Evolutionary conservation across 2,329 filamentous ascomycete genomes (phyloP).

Genomic region (Aphanocladium album): DNA sequence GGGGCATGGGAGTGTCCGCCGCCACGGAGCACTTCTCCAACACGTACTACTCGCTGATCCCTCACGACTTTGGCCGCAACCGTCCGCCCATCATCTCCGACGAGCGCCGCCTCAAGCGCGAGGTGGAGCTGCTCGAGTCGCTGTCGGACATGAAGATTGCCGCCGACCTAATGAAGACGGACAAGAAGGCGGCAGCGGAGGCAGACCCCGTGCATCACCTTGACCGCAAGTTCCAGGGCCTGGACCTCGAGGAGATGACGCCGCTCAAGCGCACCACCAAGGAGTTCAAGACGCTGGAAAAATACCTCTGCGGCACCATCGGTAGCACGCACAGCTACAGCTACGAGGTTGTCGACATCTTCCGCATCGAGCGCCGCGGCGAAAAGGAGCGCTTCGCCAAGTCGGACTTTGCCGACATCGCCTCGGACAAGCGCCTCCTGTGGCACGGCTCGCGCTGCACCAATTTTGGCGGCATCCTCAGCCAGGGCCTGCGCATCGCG

Average conservation of each 20-base stretch:
- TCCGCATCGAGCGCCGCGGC: slow-evolving; percentile 72
- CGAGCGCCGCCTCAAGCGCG: slow-evolving; percentile 58
- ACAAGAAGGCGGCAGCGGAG: slow-evolving; percentile 36
- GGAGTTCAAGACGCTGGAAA: slow-evolving; percentile 61
- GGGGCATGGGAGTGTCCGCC: slow-evolving; percentile 29
- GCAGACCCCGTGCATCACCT: slow-evolving; percentile 55
- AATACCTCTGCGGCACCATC: slow-evolving; percentile 63
- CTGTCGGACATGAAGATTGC: slow-evolving; percentile 83
- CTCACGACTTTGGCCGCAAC: slow-evolving; percentile 72
- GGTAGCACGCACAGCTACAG: slow-evolving; percentile 60
- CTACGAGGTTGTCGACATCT: slow-evolving; percentile 68
- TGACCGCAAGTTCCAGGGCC: slow-evolving; percentile 66
- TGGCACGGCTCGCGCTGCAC: slow-evolving; percentile 84
- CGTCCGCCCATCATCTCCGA: slow-evolving; percentile 63
- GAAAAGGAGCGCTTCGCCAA: slow-evolving; percentile 65
- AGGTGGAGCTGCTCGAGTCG: slow-evolving; percentile 75
- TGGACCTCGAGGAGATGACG: slow-evolving; percentile 73
- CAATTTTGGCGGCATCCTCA: slow-evolving; percentile 83
- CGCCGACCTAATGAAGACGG: slow-evolving; percentile 68
- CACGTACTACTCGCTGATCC: slow-evolving; percentile 74
- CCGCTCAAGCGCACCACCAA: slow-evolving; percentile 50
- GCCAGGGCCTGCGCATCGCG: slow-evolving; percentile 83
- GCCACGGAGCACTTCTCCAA: slow-evolving; percentile 66
- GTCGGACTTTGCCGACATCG: slow-evolving; percentile 46
- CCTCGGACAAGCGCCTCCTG: slow-evolving; percentile 67